Base-by-base conservation (phyloP, 1,284 basidiomycete species). In the Quambalaria eucalypti region DNA sequence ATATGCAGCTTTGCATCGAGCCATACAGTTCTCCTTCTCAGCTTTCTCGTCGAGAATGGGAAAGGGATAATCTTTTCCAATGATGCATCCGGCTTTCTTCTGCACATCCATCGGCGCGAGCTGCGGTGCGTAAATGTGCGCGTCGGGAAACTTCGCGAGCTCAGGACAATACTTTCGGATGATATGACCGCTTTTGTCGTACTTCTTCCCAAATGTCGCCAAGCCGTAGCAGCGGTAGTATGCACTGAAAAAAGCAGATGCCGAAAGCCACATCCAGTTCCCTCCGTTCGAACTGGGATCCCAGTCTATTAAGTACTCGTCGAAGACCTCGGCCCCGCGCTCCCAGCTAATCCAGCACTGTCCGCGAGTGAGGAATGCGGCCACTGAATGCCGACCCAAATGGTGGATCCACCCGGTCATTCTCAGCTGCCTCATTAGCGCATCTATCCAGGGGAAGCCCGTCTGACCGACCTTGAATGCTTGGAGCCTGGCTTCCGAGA, bases 261-360 rank as follows among this genome's bases (percentile, higher is more conserved):
- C 78, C 3, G 77, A 78, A 6, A 81, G 64, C 79, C 80, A 81
- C 79, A 80, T 79, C 70, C 79, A 80, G 58, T 81, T 81, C 8
- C 79, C 73, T 51, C 76, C 62, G 69, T 80, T 69, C 40, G 76
- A 61, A 33, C 68, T 74, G 0, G 79, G 78, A 64, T 79, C 79
- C 51, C 51, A 54, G 66, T 59, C 48, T 28, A 51, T 51, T 28
- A 28, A 67, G 67, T 76, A 66, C 42, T 68, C 60, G 50, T 81
- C 80, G 74, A 81, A 80, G 28, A 81, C 78, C 59, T 81, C 80
- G 56, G 78, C 79, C 28, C 81, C 81, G 50, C 79, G 69, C 63
- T 82, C 82, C 81, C 80, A 83, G 7, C 78, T 79, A 60, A 82
- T 79, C 71, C 82, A 81, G 62, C 80, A 79, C 62, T 82, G 80